A percentile compares a stretch with the other conserved stretches of the same genome.
Conservation (phyloP, 768 basidiomycete species). For the Termitomyces sp. region DNA sequence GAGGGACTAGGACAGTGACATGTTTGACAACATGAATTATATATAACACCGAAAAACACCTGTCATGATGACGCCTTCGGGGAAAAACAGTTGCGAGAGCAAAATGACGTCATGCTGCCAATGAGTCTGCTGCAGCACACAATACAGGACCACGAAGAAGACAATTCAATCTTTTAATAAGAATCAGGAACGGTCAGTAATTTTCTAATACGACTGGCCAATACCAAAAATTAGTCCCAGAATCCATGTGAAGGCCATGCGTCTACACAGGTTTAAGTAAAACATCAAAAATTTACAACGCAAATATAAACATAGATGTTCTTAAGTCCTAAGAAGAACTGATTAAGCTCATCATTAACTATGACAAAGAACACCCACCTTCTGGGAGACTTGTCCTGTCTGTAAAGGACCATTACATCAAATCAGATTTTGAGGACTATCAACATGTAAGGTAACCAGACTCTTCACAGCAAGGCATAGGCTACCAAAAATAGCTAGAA, state of each 20-base stretch:
- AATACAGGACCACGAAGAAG: not conserved
- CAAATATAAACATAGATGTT: too few species aligned
- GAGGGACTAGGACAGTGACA: conserved; percentile 14
- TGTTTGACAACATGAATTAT: conserved; percentile 24
- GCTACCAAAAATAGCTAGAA: conserved; percentile 14
- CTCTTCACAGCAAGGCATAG: conserved; percentile 19
- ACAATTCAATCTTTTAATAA: conserved; percentile 20
- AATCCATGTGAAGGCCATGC: conserved; percentile 30
- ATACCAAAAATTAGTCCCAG: conserved; percentile 17
- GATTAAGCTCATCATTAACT: not conserved
- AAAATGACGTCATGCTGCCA: not conserved
- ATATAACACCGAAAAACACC: conserved; percentile 26
- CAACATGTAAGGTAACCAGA: conserved; percentile 5
- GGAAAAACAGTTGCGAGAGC: too few species aligned
- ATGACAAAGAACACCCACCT: conserved; percentile 5
- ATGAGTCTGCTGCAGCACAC: not conserved
- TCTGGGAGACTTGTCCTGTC: conserved; percentile 26
- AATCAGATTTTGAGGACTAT: not conserved
- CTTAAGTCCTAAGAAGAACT: conserved; percentile 15
- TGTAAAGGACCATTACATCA: conserved; percentile 19
- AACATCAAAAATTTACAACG: not conserved
- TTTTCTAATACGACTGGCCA: too few species aligned
- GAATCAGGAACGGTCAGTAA: not conserved
- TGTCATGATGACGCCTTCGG: not conserved
- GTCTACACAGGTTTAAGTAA: conserved; percentile 12